Base-by-base conservation (phyloP, 305 asterid species). In the Plantago coronopus region DNA sequence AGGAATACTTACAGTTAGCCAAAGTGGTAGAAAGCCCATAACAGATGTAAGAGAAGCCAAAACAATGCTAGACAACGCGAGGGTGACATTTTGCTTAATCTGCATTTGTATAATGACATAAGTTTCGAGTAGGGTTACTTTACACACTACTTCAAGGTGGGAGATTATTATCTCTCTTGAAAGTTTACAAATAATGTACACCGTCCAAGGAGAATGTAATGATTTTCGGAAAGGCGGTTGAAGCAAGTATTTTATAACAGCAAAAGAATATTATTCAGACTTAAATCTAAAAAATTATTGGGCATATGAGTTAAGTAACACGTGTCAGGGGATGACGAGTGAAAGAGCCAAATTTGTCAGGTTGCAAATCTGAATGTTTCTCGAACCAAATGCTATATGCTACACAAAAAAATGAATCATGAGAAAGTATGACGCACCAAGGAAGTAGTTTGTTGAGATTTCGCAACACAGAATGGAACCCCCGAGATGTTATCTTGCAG, bases 31-130 rank as follows among this genome's bases (percentile, higher is more conserved):
- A 77, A 81, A 63, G 43, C 99, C 99, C 69, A 86, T 54, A 61
- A 94, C 88, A 23, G 97, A 89, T 58, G 99, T 89, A 63, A 94
- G 91, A 29, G 99, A 94, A 62, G 99, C 99, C 85, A 94, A 48
- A 61, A 80, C 38, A 66, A 94, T 94, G 86, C 99, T 94, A 53
- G 89, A 78, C 54, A 94, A 68, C 17, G 99, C 97, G 49, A 94
- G 88, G 25, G 90, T 87, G 47, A 94, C 97, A 72, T 85, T 94
- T 79, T 89, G 97, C 81, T 85, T 85, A 48, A 89, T 82, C 99
- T 94, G 87, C 64, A 72, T 44, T 40, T 12, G 66, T 49, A 40
- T 16, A 17, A n/a, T 19, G 13, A 25, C 15, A 17, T 12, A 16
- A 18, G 34, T 31, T 40, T 22, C 18, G 37, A 21, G 20, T 29